Evolutionary conservation across 140 eudicot species (phyloP), one percentile per base, ranked within the genome.

Genomic region (Flaveria floridana): DNA sequence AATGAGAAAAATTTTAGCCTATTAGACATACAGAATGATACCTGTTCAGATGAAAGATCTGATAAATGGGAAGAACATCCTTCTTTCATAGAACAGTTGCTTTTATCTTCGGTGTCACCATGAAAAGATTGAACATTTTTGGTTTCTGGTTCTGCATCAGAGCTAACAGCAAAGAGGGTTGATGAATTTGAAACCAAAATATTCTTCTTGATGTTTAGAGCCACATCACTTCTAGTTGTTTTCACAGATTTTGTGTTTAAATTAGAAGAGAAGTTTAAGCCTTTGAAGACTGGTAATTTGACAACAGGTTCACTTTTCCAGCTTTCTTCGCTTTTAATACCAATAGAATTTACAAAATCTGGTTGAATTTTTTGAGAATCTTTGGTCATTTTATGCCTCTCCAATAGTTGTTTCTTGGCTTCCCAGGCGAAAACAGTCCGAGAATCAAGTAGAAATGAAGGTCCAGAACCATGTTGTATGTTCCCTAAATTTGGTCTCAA

Each of bases 351-450:
- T 44, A 70, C 67, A 44, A 51, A 56, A 34, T 51, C 79, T 7
- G 44, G 68, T 69, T 68, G 57, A 64, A 63, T 37, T 47, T 62
- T 75, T 76, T 59, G 76, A 76, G 76, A 63, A 44, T n/a, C 80
- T 71, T 81, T 80, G 51, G 56, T 76, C 71, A 20, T 74, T 76
- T 80, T 83, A 82, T 82, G 70, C 34, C 73, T 73, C 67, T 82
- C 85, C 51, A 81, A 68, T n/a, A 79, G 74, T 75, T 71, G 77
- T 15, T 86, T 83, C 76, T 74, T 81, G 28, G 79, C 81, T 81
- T 72, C 85, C 72, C 73, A 67, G 11, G 70, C 56, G 47, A 56
- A 77, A 69, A 78, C 53, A 7, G 69, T 26, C 16, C 4, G 79
- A 47, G 74, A 64, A 68, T 70, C 78, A 41, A 9, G 21, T 23